These are phyloP conservation scores for Moringa oleifera DNA, from an alignment of 345 rosid genomes.

Conservation along the genomic window DNA sequence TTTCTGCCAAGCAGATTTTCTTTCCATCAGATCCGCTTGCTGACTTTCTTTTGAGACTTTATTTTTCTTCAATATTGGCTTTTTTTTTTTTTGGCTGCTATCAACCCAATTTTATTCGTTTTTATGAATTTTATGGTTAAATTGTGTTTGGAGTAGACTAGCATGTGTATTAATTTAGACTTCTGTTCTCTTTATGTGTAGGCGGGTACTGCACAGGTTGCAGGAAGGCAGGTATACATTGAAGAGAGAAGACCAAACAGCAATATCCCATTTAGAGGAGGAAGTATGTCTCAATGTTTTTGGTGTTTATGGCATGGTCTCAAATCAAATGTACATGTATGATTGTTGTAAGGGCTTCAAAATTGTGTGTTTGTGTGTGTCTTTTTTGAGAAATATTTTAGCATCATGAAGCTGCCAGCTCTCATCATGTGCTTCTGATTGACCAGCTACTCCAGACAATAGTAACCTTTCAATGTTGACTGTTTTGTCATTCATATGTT, in stretches of 20 bases:
- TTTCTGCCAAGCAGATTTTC: no score
- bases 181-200: slow-evolving; percentile 15
- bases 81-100: background rate
- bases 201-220: slow-evolving; percentile 50
- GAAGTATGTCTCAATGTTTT: slow-evolving; percentile 32
- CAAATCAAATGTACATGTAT: background rate
- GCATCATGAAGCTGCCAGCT: background rate
- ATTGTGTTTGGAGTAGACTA: background rate
- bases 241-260: slow-evolving; percentile 68
- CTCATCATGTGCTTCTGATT: background rate
- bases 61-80: background rate
- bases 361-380: background rate
- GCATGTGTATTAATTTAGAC: no score
- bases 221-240: slow-evolving; percentile 57
- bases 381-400: background rate
- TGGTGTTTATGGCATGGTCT: background rate
- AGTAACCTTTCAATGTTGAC: background rate
- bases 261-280: slow-evolving; percentile 52
- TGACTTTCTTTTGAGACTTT: background rate
- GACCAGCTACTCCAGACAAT: background rate
- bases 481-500: background rate
- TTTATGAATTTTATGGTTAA: background rate
- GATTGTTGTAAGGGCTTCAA: background rate
- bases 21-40: background rate
- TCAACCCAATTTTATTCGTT: no score